Percentiles rank a stretch among this genome's conserved stretches.
phyloP scores from a whole-genome alignment of 306 rosid genomes.

The Pyrus betulifolia region DNA sequence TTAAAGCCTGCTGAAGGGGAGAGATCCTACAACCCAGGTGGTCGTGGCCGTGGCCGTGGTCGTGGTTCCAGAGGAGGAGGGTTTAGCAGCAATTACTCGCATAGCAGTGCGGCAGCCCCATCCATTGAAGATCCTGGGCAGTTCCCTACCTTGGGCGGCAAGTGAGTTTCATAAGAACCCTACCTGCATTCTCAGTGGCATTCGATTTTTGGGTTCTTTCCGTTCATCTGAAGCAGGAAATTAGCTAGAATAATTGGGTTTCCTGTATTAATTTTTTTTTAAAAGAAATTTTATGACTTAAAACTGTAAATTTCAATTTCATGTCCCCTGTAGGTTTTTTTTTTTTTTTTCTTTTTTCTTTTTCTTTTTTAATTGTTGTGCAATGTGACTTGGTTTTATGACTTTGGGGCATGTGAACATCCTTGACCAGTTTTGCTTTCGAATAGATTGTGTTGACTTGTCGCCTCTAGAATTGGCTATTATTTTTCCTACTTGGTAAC shows the following conservation, averaged over 20 bases:
- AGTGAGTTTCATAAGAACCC: conserved; percentile 52
- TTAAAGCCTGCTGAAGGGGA: conserved; percentile 91
- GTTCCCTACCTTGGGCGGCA: conserved; percentile 90
- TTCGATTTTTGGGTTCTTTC: conserved; percentile 44
- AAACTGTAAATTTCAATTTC: conserved; percentile 49
- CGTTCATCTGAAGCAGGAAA: conserved; percentile 38
- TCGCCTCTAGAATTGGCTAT: too few species aligned
- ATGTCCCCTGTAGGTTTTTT: conserved; percentile 17
- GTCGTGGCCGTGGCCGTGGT: conserved; percentile 75
- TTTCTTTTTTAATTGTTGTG: neutral
- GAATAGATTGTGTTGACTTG: conserved; percentile 7
- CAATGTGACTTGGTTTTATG: neutral
- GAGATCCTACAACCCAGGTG: conserved; percentile 57
- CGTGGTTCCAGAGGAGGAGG: conserved; percentile 66
- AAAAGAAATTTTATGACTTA: conserved; percentile 12
- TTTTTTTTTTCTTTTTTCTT: neutral
- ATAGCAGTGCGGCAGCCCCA: conserved; percentile 51
- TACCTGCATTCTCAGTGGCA: conserved; percentile 10
- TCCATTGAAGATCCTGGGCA: conserved; percentile 81
- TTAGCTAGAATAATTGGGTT: conserved; percentile 42
- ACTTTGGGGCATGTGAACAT: conserved; percentile 35
- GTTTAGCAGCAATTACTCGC: conserved; percentile 26
- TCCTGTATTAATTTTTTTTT: conserved; percentile 23
- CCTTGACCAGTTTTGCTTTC: conserved; percentile 31
- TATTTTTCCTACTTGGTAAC: too few species aligned